Conservation (phyloP, 305 asterid species). For the Fraxinus albicans region DNA sequence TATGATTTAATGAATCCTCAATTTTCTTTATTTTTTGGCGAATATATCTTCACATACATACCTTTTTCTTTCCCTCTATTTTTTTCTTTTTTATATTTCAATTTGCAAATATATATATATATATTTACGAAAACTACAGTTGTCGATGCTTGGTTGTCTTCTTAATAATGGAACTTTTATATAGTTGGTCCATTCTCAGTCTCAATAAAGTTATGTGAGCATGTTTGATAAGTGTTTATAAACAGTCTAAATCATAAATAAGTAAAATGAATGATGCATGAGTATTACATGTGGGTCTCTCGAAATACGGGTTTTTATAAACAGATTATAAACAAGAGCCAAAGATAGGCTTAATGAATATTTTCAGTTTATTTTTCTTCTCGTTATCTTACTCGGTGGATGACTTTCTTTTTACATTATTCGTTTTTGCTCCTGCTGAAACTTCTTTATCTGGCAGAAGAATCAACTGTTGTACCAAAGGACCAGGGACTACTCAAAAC, state of each 20-base stretch:
- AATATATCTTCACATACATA: background rate
- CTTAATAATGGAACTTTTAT: background rate
- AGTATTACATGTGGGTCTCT: background rate
- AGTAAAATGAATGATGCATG: background rate
- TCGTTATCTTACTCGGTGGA: background rate
- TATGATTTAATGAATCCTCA: background rate
- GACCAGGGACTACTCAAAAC: conserved; percentile 42
- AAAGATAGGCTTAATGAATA: background rate
- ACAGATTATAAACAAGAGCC: background rate
- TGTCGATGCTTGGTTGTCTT: background rate
- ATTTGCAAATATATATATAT: background rate
- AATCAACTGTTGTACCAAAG: conserved; percentile 54
- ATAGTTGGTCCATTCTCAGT: background rate
- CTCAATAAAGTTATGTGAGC: background rate
- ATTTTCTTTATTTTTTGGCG: background rate
- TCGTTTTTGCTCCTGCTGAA: conserved; percentile 11
- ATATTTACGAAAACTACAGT: background rate
- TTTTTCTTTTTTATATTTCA: background rate
- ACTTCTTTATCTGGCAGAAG: conserved; percentile 48
- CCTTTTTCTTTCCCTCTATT: background rate
- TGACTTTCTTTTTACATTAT: background rate
- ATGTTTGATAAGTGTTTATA: background rate
- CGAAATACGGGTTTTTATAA: background rate
- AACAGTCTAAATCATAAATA: background rate
- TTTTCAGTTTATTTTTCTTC: background rate